These are phyloP conservation scores for Rhynchospora pubera DNA, from an alignment of 176 grass and related monocot species.

Conservation along the genomic window DNA sequence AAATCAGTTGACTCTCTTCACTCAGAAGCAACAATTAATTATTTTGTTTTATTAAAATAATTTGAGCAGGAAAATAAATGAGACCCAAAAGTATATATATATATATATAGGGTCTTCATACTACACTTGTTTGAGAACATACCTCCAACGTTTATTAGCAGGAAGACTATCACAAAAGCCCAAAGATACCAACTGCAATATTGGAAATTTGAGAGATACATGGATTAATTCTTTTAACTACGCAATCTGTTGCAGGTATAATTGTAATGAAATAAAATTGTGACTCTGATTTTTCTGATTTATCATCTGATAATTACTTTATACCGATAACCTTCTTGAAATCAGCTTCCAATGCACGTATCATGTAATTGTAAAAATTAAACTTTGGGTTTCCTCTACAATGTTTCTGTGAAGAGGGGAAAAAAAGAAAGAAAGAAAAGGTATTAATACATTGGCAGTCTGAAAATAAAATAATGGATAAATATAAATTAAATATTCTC, in stretches of 20 bases:
- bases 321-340: slow-evolving; percentile 90
- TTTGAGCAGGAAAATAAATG: not conserved
- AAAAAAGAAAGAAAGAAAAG: no score
- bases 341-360: slow-evolving; percentile 66
- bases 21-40: no score
- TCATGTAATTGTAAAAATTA: slow-evolving; percentile 85
- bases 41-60: not conserved
- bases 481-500: no score
- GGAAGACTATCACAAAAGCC: slow-evolving; percentile 68
- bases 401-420: slow-evolving; percentile 40
- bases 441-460: no score
- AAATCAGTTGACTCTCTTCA: no score
- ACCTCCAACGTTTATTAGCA: slow-evolving; percentile 76
- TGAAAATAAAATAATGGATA: no score
- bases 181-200: slow-evolving; percentile 78
- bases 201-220: not conserved
- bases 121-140: not conserved
- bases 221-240: not conserved
- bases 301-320: slow-evolving; percentile 33
- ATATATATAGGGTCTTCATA: no score
- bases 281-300: not conserved
- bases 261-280: not conserved
- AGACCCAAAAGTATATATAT: no score
- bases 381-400: slow-evolving; percentile 59
- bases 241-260: not conserved